A percentile compares a stretch with the other conserved stretches of the same genome.
Evolutionary conservation across 345 rosid species (phyloP).

Genomic region (Eutrema heterophyllum): DNA sequence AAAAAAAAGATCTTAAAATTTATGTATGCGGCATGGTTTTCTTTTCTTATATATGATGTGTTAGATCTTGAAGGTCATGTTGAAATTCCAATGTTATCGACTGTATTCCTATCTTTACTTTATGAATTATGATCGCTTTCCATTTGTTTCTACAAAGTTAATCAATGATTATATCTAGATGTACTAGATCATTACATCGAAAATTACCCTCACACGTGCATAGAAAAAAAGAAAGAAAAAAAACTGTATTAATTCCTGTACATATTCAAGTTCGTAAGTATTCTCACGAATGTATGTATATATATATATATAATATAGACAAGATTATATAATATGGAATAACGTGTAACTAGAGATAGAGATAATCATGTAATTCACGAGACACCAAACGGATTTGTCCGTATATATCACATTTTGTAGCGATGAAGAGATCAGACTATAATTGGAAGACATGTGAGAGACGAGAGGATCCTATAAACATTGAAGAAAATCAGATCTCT

Average conservation of each 20-base stretch:
- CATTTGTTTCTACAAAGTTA: not conserved
- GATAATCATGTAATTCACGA: slow-evolving; percentile 29
- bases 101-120: not conserved
- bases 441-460: slow-evolving; percentile 32
- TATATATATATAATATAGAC: not conserved
- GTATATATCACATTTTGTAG: slow-evolving; percentile 25
- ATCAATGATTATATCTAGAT: not conserved
- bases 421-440: slow-evolving; percentile 14
- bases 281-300: not conserved
- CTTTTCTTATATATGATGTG: not conserved
- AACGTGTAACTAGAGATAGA: slow-evolving; percentile 24
- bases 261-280: not conserved
- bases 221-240: not conserved
- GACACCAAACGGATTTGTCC: slow-evolving; percentile 30
- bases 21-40: not conserved
- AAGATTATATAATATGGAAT: slow-evolving; percentile 1
- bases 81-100: not conserved
- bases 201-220: slow-evolving; percentile 4
- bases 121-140: not conserved
- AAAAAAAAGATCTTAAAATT: not conserved
- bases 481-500: slow-evolving; percentile 12
- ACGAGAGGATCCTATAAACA: slow-evolving; percentile 17
- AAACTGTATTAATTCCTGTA: not conserved
- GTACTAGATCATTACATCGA: not conserved
- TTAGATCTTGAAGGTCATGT: not conserved